Evolutionary conservation across 495 filamentous ascomycete genomes (phyloP).

Genomic region (Penicillium soppii): DNA sequence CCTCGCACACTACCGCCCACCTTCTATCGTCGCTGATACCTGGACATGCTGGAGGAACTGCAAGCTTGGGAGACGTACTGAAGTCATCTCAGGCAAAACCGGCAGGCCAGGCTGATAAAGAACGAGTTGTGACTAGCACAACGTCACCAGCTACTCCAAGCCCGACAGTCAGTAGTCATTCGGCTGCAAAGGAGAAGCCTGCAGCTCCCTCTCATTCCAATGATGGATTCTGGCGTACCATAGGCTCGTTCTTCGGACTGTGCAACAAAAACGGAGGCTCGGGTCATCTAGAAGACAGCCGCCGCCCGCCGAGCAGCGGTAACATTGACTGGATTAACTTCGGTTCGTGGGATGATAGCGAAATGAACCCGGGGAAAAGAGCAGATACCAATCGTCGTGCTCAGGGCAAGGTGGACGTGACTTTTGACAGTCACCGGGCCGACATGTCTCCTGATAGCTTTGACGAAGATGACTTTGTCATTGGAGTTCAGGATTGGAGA

Average conservation of each 20-base stretch:
- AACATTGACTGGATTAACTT: conserved; percentile 74
- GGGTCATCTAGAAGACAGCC: conserved; percentile 50
- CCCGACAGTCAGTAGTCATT: conserved; percentile 26
- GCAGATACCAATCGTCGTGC: conserved; percentile 9
- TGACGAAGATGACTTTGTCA: conserved; percentile 73
- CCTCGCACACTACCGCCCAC: conserved; percentile 91
- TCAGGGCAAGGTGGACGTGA: conserved; percentile 12
- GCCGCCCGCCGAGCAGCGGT: conserved; percentile 79
- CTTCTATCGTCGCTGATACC: conserved; percentile 87
- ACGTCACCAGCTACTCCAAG: conserved; percentile 18
- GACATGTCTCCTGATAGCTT: conserved; percentile 20
- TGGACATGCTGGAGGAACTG: conserved; percentile 58
- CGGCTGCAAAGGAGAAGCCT: conserved; percentile 19
- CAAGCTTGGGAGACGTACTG: conserved; percentile 48
- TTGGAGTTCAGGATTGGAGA: conserved; percentile 90
- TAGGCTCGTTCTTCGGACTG: conserved; percentile 57
- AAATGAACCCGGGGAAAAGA: conserved; percentile 20
- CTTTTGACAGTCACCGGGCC: conserved; percentile 17
- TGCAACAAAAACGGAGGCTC: conserved; percentile 29
- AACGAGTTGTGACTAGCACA: conserved; percentile 22
- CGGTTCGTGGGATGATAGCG: conserved; percentile 65
- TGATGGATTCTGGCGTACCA: conserved; percentile 54
- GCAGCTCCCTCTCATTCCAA: conserved; percentile 20
- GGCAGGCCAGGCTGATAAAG: conserved; percentile 21
- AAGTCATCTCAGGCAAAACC: conserved; percentile 22